Evolutionary conservation across 345 rosid genomes (phyloP).

Genomic region (Raphanus sativus): DNA sequence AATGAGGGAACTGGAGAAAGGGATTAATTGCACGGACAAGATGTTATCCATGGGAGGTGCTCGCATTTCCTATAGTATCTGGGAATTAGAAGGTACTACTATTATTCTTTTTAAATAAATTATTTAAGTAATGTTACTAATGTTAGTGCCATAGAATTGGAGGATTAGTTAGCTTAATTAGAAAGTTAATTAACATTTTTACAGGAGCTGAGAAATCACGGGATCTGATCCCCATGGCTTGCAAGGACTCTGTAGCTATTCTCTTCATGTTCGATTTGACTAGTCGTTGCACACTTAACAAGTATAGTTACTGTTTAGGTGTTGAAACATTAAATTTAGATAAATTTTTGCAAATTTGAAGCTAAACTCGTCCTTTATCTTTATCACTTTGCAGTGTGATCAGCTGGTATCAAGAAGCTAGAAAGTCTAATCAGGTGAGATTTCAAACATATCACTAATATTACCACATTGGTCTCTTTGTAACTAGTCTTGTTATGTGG

Average conservation of each 20-base stretch:
- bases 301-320: slow-evolving; percentile 36
- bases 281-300: slow-evolving; percentile 72
- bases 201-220: slow-evolving; percentile 55
- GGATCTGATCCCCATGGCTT: slow-evolving; percentile 63
- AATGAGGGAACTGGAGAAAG: slow-evolving; percentile 37
- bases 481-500: background rate
- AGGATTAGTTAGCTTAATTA: background rate
- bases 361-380: background rate
- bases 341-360: background rate
- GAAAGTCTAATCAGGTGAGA: slow-evolving; percentile 72
- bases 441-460: background rate
- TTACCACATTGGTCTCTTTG: background rate
- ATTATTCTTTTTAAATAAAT: too few relatives aligned
- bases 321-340: background rate
- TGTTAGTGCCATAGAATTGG: background rate
- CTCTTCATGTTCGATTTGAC: slow-evolving; percentile 89
- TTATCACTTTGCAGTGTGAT: slow-evolving; percentile 55
- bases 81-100: slow-evolving; percentile 64
- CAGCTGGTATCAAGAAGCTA: slow-evolving; percentile 78
- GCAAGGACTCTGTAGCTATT: slow-evolving; percentile 86
- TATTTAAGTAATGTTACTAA: too few relatives aligned
- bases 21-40: slow-evolving; percentile 69
- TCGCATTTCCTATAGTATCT: slow-evolving; percentile 70
- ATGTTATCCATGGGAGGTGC: slow-evolving; percentile 70
- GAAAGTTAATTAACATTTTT: background rate